Evolutionary conservation across 202 grass and related monocot species (phyloP).

Genomic region (Schoenoplectus triqueter): DNA sequence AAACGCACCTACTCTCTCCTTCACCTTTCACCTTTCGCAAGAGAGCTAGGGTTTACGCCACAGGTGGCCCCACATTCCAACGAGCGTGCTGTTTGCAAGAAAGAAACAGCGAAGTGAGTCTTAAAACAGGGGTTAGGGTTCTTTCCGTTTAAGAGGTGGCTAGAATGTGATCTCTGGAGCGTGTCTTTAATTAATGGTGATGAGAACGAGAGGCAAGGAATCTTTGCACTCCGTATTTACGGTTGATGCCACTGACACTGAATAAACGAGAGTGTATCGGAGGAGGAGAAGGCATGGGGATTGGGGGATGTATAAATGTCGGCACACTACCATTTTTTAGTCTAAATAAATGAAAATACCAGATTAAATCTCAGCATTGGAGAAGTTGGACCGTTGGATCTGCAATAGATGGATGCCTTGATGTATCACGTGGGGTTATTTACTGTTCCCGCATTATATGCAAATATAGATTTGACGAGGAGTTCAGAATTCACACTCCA

Average conservation of each 20-base stretch:
- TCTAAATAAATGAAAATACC: background rate
- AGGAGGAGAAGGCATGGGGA: conserved; percentile 16
- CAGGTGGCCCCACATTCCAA: conserved; percentile 2
- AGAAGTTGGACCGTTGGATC: background rate
- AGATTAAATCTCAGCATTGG: background rate
- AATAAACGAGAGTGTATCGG: conserved; percentile 34
- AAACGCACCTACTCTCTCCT: background rate
- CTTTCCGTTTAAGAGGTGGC: background rate
- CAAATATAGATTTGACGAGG: background rate
- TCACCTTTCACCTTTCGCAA: conserved; percentile 26
- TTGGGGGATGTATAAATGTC: conserved; percentile 37
- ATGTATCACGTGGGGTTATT: background rate
- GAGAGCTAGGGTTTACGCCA: conserved; percentile 29
- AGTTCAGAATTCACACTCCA: too few relatives aligned
- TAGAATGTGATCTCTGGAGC: conserved; percentile 38
- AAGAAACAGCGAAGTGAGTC: background rate
- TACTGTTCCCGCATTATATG: background rate
- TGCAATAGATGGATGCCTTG: background rate
- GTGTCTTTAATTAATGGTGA: conserved; percentile 65
- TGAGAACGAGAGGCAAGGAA: conserved; percentile 40
- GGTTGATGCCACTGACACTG: conserved; percentile 44
- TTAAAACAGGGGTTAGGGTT: conserved; percentile 23
- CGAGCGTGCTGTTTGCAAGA: conserved; percentile 3
- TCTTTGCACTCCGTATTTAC: conserved; percentile 38
- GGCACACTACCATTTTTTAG: background rate